A percentile compares a stretch with the other conserved stretches of the same genome.
Evolutionary conservation across 306 rosid genomes (phyloP).

Genomic region (Adenanthera pavonina): DNA sequence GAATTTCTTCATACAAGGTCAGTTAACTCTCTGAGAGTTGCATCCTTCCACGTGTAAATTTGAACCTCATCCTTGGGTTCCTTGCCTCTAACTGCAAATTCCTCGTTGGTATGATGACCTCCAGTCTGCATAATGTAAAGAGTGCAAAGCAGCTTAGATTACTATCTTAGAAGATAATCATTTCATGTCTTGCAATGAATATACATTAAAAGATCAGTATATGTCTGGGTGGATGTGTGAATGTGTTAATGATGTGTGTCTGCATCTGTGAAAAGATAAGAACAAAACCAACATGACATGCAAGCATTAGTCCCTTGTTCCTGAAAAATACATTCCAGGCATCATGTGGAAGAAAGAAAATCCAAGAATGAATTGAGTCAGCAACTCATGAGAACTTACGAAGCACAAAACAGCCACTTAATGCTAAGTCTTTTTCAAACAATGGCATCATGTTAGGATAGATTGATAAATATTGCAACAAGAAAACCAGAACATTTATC

Average conservation of each 20-base stretch:
- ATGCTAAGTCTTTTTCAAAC: background rate
- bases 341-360: background rate
- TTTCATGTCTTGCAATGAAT: background rate
- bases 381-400: background rate
- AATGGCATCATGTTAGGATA: background rate
- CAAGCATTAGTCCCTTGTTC: background rate
- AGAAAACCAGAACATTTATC: background rate
- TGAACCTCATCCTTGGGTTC: conserved; percentile 97
- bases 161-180: background rate
- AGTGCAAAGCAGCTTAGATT: background rate
- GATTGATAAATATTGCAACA: background rate
- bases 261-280: background rate
- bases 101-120: conserved; percentile 75
- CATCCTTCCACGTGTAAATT: conserved; percentile 98
- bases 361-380: background rate
- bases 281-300: background rate
- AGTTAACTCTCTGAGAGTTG: conserved; percentile 88
- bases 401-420: background rate
- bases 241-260: background rate
- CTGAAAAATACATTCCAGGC: background rate
- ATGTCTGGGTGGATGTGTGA: background rate
- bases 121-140: conserved; percentile 60
- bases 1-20: conserved; percentile 66
- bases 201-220: background rate
- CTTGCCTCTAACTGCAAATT: conserved; percentile 88